Evolutionary conservation across 2,329 filamentous ascomycete species (phyloP), one percentile per base, ranked within the genome.

Genomic region (Aspergillus sp.): DNA sequence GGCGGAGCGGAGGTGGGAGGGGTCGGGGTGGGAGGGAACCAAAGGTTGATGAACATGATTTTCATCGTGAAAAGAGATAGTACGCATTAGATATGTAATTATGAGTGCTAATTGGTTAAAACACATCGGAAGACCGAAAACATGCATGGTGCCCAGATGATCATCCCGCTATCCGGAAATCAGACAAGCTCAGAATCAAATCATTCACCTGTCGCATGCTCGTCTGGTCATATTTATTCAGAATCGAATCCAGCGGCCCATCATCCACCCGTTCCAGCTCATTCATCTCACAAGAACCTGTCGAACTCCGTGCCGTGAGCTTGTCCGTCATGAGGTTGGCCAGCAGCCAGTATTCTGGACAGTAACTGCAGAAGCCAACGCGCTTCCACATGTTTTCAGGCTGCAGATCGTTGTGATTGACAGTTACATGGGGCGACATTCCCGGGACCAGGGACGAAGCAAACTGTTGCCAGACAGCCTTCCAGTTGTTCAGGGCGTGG

Each of bases 191-290:
- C 11, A 51, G 48, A 20, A 76, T 76, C n/a, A 75, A 58, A 41
- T 74, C 68, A 53, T 76, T 76, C 11, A 76, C 68, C 54, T 76
- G 74, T 5, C 68, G 66, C 74, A 76, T 75, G 55, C 73, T 75
- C 0, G 74, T 76, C 54, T 76, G 71, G 55, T 76, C 73, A 58
- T 74, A 76, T 57, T 73, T 65, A 36, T 66, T 63, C 30, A 74
- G 56, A 17, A 75, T 71, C 7, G 70, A 68, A 48, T 72, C 68
- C 22, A 62, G 20, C 0, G 59, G 55, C 20, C 48, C 48, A 32
- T 51, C 36, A 4, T 51, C 48, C 8, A 42, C n/a, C 22, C 48
- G 36, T 12, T 43, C 48, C 8, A 51, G 15, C 2, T 62, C 56
- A 34, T 41, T 53, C 11, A 63, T 52, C 7, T 55, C 55, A 72